These are phyloP conservation scores for Colletotrichum gloeosporioides DNA, from an alignment of 2,329 filamentous ascomycete species.

Conservation along the genomic window DNA sequence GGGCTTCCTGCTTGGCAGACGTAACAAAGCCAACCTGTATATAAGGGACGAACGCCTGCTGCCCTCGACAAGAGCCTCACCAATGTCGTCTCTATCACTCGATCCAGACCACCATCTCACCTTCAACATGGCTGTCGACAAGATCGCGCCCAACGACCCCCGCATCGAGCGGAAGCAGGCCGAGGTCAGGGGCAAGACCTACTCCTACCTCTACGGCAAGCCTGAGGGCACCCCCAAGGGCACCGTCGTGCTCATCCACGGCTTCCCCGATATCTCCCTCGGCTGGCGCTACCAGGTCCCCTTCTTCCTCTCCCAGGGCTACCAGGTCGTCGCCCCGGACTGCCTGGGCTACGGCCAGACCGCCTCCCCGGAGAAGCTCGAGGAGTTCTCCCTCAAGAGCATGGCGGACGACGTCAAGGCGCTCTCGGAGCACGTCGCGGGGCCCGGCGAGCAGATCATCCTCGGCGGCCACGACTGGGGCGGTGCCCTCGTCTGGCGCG, in stretches of 20 bases:
- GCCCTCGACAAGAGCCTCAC: not conserved
- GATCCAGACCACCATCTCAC: not conserved
- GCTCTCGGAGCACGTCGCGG: conserved; percentile 64
- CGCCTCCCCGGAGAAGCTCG: conserved; percentile 66
- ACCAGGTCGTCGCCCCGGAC: conserved; percentile 84
- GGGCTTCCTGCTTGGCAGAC: not conserved
- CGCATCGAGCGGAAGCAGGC: conserved; percentile 70
- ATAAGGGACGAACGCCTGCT: not conserved
- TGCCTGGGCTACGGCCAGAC: conserved; percentile 87
- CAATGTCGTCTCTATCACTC: not conserved
- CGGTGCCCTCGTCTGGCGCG: conserved; percentile 76
- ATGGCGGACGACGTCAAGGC: conserved; percentile 77
- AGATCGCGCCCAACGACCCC: conserved; percentile 69
- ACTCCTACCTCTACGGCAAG: conserved; percentile 67
- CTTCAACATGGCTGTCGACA: conserved; percentile 59
- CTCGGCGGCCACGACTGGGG: conserved; percentile 96
- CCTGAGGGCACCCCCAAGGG: conserved; percentile 48
- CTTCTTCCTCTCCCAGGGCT: conserved; percentile 70
- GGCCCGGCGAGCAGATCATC: conserved; percentile 62
- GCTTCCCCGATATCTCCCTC: conserved; percentile 82
- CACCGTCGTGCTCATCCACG: conserved; percentile 66
- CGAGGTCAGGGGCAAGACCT: conserved; percentile 71
- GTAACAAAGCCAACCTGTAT: not conserved
- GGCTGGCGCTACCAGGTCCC: conserved; percentile 94
- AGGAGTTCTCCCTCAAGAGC: conserved; percentile 65